Conservation (phyloP, 2,329 filamentous ascomycete genomes). For the Graphium sp. region DNA sequence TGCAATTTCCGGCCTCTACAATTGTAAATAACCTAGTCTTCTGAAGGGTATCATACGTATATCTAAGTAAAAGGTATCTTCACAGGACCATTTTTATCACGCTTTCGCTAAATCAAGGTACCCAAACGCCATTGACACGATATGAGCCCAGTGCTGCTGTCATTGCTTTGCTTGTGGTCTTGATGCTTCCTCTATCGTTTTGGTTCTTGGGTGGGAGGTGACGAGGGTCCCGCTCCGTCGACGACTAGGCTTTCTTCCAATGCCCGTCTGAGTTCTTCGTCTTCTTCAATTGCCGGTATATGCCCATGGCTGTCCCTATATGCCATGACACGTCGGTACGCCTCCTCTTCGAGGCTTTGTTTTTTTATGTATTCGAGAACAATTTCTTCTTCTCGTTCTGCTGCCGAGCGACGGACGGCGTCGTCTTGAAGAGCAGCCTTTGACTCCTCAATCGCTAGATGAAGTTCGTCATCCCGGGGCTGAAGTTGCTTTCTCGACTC, state of each 20-base stretch:
- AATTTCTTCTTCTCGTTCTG: conserved; percentile 50
- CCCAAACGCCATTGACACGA: too few species aligned
- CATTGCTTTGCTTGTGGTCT: too few species aligned
- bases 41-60: too few species aligned
- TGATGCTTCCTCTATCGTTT: too few species aligned
- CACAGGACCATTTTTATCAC: too few species aligned
- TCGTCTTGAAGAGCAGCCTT: conserved; percentile 25
- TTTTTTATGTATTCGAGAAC: conserved; percentile 64
- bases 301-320: not conserved
- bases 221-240: conserved; percentile 1
- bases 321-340: conserved; percentile 16
- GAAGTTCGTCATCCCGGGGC: conserved; percentile 21
- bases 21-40: too few species aligned
- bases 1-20: too few species aligned
- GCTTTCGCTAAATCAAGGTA: too few species aligned
- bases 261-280: not conserved
- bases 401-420: conserved; percentile 19
- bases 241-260: conserved; percentile 1
- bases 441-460: conserved; percentile 28
- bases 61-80: too few species aligned
- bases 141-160: too few species aligned
- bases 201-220: too few species aligned
- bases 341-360: conserved; percentile 56
- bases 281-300: too few species aligned
- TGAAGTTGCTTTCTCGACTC: conserved; percentile 17